Conservation (phyloP, 805 yeast species). For the Peterozyma xylosa region DNA sequence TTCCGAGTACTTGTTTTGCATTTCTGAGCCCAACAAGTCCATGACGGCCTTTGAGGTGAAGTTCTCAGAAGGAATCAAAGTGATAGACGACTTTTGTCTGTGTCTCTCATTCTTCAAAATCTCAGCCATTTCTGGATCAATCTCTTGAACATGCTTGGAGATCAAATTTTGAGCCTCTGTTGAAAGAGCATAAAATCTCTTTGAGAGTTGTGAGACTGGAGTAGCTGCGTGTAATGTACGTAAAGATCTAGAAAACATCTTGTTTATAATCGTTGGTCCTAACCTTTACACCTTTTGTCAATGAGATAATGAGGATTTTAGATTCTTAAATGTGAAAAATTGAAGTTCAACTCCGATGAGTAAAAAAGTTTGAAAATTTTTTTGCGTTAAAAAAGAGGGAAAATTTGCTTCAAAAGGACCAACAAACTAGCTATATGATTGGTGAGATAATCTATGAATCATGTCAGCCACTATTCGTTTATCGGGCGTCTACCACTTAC, state of each 20-base stretch:
- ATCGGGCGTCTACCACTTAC: no score
- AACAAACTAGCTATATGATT: no score
- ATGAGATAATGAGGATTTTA: not conserved
- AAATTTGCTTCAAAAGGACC: no score
- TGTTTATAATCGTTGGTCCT: not conserved
- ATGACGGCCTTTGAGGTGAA: conserved; percentile 93
- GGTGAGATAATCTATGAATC: no score
- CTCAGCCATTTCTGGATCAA: conserved; percentile 80
- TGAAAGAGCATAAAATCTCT: conserved; percentile 34
- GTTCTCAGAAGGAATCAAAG: conserved; percentile 91
- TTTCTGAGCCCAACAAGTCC: conserved; percentile 90
- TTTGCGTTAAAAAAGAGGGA: no score
- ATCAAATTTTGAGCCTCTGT: conserved; percentile 43
- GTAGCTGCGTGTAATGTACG: conserved; percentile 1
- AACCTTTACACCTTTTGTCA: no score
- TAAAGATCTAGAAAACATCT: conserved; percentile 3
- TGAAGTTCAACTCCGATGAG: not conserved
- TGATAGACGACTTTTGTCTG: conserved; percentile 89
- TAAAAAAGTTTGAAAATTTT: not conserved
- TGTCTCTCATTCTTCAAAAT: conserved; percentile 70
- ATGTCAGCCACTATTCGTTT: no score
- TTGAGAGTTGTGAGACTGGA: not conserved
- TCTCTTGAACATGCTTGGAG: conserved; percentile 55
- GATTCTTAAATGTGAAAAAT: not conserved
- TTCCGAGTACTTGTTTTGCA: conserved; percentile 97